Percentiles rank a stretch among this genome's conserved stretches.
These are phyloP conservation scores for Melocanna baccifera DNA, from an alignment of 176 grass and related monocot genomes.

Conservation along the genomic window DNA sequence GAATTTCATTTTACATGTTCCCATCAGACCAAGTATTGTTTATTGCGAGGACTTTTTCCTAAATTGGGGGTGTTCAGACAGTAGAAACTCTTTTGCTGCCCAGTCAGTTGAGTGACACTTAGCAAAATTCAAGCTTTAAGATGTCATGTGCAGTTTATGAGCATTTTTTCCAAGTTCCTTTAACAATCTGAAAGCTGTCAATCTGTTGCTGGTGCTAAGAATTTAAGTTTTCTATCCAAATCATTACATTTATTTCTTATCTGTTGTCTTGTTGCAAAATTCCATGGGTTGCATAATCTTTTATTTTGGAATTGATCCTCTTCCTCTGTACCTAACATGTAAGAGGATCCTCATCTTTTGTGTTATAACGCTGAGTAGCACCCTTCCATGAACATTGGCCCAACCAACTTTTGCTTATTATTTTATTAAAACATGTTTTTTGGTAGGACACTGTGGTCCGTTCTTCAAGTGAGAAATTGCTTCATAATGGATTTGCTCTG, in stretches of 20 bases:
- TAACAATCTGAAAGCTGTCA: background rate
- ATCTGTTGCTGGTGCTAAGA: background rate
- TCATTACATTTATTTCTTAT: background rate
- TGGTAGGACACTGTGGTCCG: constrained; percentile 33
- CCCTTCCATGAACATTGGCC: background rate
- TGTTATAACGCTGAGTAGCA: background rate
- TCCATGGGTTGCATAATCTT: constrained; percentile 2
- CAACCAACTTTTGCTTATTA: background rate
- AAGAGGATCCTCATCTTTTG: background rate
- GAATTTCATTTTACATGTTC: background rate
- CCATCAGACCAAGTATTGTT: background rate
- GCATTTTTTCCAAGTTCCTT: background rate
- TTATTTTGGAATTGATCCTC: background rate
- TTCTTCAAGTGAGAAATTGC: constrained; percentile 66
- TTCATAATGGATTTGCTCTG: constrained; percentile 72
- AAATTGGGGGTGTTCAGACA: background rate
- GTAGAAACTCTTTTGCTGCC: background rate
- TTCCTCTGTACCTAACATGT: background rate
- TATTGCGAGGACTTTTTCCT: background rate
- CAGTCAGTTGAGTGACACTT: background rate
- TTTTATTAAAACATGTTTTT: constrained; percentile 4
- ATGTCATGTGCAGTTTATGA: background rate
- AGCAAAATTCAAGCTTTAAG: background rate
- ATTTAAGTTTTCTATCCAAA: background rate
- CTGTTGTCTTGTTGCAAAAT: background rate